These are phyloP conservation scores for Pythium myriotylum DNA, from an alignment of 352 stramenopile species.

Conservation along the genomic window DNA sequence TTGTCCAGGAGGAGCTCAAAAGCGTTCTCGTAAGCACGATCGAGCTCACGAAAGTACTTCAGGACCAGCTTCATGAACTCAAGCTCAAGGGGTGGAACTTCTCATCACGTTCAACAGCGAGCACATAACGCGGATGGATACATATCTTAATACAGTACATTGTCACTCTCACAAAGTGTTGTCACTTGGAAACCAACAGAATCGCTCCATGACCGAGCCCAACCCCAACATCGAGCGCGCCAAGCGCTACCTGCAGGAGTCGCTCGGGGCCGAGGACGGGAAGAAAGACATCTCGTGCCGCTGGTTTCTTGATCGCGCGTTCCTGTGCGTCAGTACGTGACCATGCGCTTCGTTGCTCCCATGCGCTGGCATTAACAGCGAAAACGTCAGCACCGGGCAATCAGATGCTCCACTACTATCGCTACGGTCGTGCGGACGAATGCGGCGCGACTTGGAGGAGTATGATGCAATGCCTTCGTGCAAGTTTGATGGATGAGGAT, in stretches of 20 bases:
- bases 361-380: neutral
- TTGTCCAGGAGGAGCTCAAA: conserved; percentile 76
- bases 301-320: conserved; percentile 82
- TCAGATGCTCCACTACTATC: conserved; percentile 85
- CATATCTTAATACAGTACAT: conserved; percentile 13
- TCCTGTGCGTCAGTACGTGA: conserved; percentile 85
- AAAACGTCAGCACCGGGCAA: conserved; percentile 60
- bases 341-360: too few relatives aligned
- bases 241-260: conserved; percentile 64
- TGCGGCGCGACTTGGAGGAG: conserved; percentile 83
- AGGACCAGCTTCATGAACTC: conserved; percentile 78
- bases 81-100: conserved; percentile 84
- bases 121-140: neutral
- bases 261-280: conserved; percentile 29
- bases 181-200: neutral
- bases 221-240: conserved; percentile 58
- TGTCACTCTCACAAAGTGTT: conserved; percentile 6
- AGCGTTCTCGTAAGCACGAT: conserved; percentile 65
- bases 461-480: conserved; percentile 80
- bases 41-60: conserved; percentile 67
- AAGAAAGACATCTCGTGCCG: conserved; percentile 64
- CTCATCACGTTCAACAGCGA: conserved; percentile 24
- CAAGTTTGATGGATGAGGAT: conserved; percentile 79
- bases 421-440: conserved; percentile 66
- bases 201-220: conserved; percentile 16